Percentiles rank a stretch among this genome's conserved stretches.
Evolutionary conservation across 106 monocot genomes (phyloP).

Genomic region (Phalaenopsis equestris): DNA sequence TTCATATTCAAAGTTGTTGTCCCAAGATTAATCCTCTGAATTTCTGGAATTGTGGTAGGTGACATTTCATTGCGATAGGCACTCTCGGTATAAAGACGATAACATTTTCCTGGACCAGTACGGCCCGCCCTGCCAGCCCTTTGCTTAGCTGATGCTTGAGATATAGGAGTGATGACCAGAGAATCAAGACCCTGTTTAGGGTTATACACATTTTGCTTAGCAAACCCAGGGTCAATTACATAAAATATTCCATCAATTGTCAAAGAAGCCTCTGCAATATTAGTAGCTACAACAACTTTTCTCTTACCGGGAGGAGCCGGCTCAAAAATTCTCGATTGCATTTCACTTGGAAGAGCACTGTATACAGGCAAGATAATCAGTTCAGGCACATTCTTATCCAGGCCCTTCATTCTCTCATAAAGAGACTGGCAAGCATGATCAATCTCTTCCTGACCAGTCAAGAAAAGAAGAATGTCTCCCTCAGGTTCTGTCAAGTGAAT

Average conservation of each 20-base stretch:
- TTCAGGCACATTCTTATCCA: constrained; percentile 88
- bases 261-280: constrained; percentile 92
- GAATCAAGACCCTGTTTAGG: constrained; percentile 93
- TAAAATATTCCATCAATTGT: constrained; percentile 92
- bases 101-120: constrained; percentile 96
- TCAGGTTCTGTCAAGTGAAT: constrained; percentile 95
- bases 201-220: constrained; percentile 91
- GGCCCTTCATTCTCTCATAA: constrained; percentile 92
- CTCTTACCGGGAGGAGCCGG: constrained; percentile 86
- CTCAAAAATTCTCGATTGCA: constrained; percentile 94
- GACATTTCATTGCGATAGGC: constrained; percentile 98
- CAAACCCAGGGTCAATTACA: constrained; percentile 97
- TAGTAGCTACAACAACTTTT: constrained; percentile 93
- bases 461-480: constrained; percentile 83
- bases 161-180: constrained; percentile 86
- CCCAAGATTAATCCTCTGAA: constrained; percentile 91
- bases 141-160: constrained; percentile 97
- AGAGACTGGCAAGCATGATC: constrained; percentile 92
- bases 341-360: constrained; percentile 93
- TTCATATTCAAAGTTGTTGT: constrained; percentile 74
- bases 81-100: constrained; percentile 92
- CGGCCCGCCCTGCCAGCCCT: constrained; percentile 84
- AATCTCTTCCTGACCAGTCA: constrained; percentile 97
- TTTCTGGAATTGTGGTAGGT: constrained; percentile 85
- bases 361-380: constrained; percentile 97